Conservation (phyloP, 2,329 filamentous ascomycete species). For the Apiospora rasikravindrae region DNA sequence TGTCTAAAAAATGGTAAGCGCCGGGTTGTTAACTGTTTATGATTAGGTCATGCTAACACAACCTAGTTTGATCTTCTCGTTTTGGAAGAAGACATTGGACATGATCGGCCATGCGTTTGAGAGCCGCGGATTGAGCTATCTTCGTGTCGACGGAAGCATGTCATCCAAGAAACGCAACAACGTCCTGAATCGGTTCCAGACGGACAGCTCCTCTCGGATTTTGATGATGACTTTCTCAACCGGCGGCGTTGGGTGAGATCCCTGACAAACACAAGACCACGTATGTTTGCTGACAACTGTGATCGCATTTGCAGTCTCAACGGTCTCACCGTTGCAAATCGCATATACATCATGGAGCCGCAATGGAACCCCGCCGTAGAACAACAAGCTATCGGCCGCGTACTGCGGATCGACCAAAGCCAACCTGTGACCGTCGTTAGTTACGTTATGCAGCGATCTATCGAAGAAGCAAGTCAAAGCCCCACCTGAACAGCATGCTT, state of each 20-base stretch:
- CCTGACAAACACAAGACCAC: background rate
- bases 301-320: background rate
- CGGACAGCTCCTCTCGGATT: background rate
- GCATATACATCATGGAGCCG: slow-evolving; percentile 18
- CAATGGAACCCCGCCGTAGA: slow-evolving; percentile 18
- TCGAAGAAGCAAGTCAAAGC: background rate
- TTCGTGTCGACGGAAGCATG: slow-evolving; percentile 6
- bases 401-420: background rate
- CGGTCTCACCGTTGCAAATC: background rate
- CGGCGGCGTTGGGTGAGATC: background rate
- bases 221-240: slow-evolving; percentile 5
- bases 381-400: slow-evolving; percentile 8
- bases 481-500: background rate
- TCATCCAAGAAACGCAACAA: background rate
- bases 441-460: background rate
- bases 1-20: background rate
- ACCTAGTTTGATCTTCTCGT: slow-evolving; percentile 5
- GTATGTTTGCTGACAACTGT: background rate
- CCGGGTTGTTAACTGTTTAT: background rate
- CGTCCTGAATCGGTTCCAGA: background rate
- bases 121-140: background rate
- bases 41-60: background rate
- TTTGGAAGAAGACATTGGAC: slow-evolving; percentile 17
- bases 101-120: background rate
- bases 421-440: background rate